phyloP scores from a whole-genome alignment of 352 stramenopile genomes.

The Phytophthora boehmeriae region DNA sequence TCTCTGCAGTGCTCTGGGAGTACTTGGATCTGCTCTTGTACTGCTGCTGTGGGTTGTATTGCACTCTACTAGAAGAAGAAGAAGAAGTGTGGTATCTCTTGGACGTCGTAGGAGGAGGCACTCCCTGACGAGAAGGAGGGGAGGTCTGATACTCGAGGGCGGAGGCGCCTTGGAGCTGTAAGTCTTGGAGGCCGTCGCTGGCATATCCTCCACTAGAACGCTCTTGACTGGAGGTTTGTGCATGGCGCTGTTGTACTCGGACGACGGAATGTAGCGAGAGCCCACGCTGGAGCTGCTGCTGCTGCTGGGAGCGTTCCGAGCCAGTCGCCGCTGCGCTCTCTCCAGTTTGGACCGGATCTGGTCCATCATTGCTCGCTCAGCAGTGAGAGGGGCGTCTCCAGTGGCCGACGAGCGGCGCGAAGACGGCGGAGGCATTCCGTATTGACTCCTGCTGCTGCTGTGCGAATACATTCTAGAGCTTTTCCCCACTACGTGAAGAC shows the following conservation, averaged over 20 bases:
- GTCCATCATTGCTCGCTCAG: constrained; percentile 74
- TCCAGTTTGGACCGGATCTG: constrained; percentile 77
- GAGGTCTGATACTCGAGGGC: constrained; percentile 14
- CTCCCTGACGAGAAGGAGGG: constrained; percentile 8
- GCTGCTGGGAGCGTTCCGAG: constrained; percentile 31
- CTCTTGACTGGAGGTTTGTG: constrained; percentile 39
- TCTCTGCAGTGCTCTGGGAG: constrained; percentile 5
- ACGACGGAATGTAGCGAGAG: constrained; percentile 45
- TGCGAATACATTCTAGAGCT: constrained; percentile 16
- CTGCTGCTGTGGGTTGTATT: constrained; percentile 37
- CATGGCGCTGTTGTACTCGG: constrained; percentile 34
- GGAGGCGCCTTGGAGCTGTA: constrained; percentile 22
- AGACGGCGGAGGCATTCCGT: constrained; percentile 6
- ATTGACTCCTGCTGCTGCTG: constrained; percentile 13
- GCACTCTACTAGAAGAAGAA: too few relatives aligned
- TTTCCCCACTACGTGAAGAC: too few relatives aligned
- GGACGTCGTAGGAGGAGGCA: constrained; percentile 15
- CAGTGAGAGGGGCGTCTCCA: constrained; percentile 37
- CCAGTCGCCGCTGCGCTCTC: constrained; percentile 57
- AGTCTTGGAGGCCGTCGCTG: constrained; percentile 29
- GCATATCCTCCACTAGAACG: constrained; percentile 49
- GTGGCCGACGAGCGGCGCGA: constrained; percentile 9
- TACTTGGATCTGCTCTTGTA: constrained; percentile 56
- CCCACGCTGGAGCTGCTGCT: constrained; percentile 21
- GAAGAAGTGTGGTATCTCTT: too few relatives aligned